These are phyloP conservation scores for Brasilioporus rufonigricans DNA, from an alignment of 768 basidiomycete species.

Conservation along the genomic window DNA sequence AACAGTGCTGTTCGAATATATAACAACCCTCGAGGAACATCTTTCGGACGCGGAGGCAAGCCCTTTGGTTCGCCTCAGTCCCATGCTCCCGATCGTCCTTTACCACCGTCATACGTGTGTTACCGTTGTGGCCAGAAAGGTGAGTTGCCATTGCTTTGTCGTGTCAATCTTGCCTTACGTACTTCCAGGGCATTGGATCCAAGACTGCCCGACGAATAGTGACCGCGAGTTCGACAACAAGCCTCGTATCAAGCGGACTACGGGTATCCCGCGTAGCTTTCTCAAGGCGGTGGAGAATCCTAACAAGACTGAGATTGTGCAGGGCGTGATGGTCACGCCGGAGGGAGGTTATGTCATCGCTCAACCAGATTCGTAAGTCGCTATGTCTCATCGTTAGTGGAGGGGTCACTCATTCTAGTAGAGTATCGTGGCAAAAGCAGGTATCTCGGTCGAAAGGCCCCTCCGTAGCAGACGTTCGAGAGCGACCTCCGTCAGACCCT, in stretches of 20 bases:
- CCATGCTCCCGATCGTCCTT: slow-evolving; percentile 66
- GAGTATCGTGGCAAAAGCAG: slow-evolving; percentile 95
- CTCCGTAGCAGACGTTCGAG: slow-evolving; percentile 86
- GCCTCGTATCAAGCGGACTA: slow-evolving; percentile 95
- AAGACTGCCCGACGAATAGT: slow-evolving; percentile 97
- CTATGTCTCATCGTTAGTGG: not conserved
- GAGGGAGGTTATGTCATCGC: slow-evolving; percentile 98
- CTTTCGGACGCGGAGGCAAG: slow-evolving; percentile 61
- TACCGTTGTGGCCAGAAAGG: slow-evolving; percentile 99
- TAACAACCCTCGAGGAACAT: slow-evolving; percentile 62
- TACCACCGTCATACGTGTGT: slow-evolving; percentile 96
- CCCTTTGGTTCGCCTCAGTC: slow-evolving; percentile 42
- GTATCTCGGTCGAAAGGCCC: slow-evolving; percentile 75
- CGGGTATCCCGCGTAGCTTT: slow-evolving; percentile 97
- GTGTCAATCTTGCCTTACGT: slow-evolving; percentile 2
- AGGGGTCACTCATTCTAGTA: slow-evolving; percentile 30
- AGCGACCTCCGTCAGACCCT: slow-evolving; percentile 74
- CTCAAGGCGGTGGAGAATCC: slow-evolving; percentile 94
- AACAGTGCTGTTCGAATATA: slow-evolving; percentile 69
- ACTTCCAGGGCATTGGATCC: slow-evolving; percentile 93
- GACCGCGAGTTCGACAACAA: slow-evolving; percentile 93
- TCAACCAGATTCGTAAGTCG: slow-evolving; percentile 88
- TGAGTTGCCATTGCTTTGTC: slow-evolving; percentile 29
- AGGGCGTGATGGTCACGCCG: slow-evolving; percentile 97
- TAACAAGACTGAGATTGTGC: slow-evolving; percentile 61